Percentiles rank a stretch among this genome's conserved stretches.
phyloP scores from a whole-genome alignment of 345 rosid species.

The Eucalyptus camaldulensis region DNA sequence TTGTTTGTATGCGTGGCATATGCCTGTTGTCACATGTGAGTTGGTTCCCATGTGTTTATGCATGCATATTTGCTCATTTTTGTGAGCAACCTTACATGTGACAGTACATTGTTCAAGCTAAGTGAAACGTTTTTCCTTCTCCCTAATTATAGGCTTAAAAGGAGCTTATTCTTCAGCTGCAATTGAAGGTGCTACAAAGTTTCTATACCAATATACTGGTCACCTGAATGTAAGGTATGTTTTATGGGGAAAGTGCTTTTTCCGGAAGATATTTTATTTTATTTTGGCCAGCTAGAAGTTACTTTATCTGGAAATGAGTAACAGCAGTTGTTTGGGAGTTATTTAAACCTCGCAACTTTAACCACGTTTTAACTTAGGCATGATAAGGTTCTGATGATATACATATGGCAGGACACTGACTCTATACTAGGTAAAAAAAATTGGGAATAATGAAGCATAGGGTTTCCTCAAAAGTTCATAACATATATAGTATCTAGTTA shows the following conservation, averaged over 20 bases:
- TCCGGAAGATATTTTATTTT: not conserved
- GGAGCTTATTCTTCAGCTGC: slow-evolving; percentile 70
- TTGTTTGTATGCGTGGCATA: not conserved
- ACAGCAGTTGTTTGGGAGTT: not conserved
- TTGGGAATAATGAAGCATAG: not conserved
- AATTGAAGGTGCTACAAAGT: slow-evolving; percentile 44
- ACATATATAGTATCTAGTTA: not conserved
- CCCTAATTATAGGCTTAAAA: slow-evolving; percentile 39
- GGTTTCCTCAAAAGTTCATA: not conserved
- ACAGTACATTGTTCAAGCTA: not conserved
- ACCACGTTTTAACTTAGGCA: not conserved
- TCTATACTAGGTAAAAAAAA: not conserved
- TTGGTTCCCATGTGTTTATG: not conserved
- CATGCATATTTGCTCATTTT: not conserved
- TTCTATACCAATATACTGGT: slow-evolving; percentile 51
- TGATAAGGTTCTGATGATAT: not conserved
- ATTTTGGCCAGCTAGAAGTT: not conserved
- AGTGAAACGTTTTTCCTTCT: not conserved
- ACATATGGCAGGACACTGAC: not conserved
- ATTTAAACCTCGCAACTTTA: not conserved
- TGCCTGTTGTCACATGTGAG: not conserved
- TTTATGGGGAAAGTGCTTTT: not conserved
- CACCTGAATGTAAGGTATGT: slow-evolving; percentile 40
- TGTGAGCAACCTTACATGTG: not conserved
- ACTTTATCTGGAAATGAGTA: not conserved